Evolutionary conservation across 2,329 filamentous ascomycete genomes (phyloP).

Genomic region (Diaporthe citrichinensis): DNA sequence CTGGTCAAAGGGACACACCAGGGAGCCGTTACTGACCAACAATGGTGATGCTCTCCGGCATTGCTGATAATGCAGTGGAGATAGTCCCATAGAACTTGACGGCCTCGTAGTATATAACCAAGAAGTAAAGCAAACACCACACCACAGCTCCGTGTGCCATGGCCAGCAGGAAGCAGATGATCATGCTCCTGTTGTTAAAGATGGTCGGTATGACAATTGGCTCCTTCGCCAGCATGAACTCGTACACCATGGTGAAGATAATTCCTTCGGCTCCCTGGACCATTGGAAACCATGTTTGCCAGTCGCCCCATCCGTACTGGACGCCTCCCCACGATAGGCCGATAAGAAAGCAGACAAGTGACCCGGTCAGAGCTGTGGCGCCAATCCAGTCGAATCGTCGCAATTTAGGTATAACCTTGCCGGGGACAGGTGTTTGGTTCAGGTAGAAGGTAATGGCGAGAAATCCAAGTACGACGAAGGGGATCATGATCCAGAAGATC

Average conservation of each 20-base stretch:
- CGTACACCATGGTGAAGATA: constrained; percentile 38
- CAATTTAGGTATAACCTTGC: background rate
- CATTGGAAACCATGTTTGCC: constrained; percentile 25
- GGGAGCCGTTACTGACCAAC: constrained; percentile 4
- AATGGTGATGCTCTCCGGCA: constrained; percentile 42
- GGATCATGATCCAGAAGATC: constrained; percentile 26
- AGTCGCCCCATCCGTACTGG: constrained; percentile 21
- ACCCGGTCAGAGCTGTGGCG: background rate
- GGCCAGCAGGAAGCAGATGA: constrained; percentile 14
- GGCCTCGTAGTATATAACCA: constrained; percentile 43
- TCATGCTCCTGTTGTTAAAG: constrained; percentile 27
- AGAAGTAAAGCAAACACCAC: constrained; percentile 17
- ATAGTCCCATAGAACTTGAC: constrained; percentile 42
- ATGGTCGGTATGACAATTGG: constrained; percentile 16
- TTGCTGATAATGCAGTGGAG: constrained; percentile 42
- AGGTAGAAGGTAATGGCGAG: constrained; percentile 4
- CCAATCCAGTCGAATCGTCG: constrained; percentile 24
- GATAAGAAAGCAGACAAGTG: constrained; percentile 3
- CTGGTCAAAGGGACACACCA: no score
- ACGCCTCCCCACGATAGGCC: constrained; percentile 20
- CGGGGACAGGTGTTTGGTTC: background rate
- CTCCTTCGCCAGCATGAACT: constrained; percentile 40
- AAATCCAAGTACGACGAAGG: constrained; percentile 1
- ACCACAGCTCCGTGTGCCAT: constrained; percentile 19
- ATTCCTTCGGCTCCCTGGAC: background rate